phyloP scores from a whole-genome alignment of 352 stramenopile genomes.

The Globisporangium heterothallicum region DNA sequence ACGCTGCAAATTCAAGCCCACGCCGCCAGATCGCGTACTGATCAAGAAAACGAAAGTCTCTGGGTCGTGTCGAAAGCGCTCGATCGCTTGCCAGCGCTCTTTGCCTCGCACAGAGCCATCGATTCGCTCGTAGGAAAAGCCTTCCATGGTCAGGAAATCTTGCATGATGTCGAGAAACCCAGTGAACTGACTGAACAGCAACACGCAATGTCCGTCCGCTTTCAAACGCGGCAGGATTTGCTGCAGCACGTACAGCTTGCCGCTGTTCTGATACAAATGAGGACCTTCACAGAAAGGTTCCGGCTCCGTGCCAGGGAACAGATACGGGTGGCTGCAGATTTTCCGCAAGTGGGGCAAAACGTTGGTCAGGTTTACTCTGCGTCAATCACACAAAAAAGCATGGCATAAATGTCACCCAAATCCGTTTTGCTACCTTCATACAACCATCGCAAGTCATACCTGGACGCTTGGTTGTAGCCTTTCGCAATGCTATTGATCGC shows the following conservation, averaged over 20 bases:
- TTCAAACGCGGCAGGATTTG: constrained; percentile 75
- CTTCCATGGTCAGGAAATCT: constrained; percentile 69
- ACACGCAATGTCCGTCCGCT: constrained; percentile 74
- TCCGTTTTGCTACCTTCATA: background rate
- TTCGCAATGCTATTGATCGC: constrained; percentile 43
- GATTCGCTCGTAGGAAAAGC: constrained; percentile 74
- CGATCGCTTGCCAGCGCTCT: constrained; percentile 76
- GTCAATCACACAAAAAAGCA: constrained; percentile 1
- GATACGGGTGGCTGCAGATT: constrained; percentile 86
- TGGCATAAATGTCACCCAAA: too few species aligned
- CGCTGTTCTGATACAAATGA: constrained; percentile 73
- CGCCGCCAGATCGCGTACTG: constrained; percentile 62
- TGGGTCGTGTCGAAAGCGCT: constrained; percentile 77
- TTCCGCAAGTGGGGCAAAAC: constrained; percentile 93
- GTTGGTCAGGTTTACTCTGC: constrained; percentile 91
- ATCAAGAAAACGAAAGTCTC: constrained; percentile 88
- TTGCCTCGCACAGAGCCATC: constrained; percentile 72
- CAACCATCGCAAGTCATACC: constrained; percentile 1
- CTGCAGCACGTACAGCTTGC: constrained; percentile 84
- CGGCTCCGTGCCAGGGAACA: constrained; percentile 84
- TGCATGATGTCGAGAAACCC: constrained; percentile 77
- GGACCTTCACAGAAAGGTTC: constrained; percentile 69
- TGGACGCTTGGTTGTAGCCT: constrained; percentile 5
- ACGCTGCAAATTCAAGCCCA: constrained; percentile 72
- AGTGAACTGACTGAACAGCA: constrained; percentile 78